A percentile compares a stretch with the other conserved stretches of the same genome.
Evolutionary conservation across 139 green algal species (phyloP).

Genomic region (Haematococcus lacustris): DNA sequence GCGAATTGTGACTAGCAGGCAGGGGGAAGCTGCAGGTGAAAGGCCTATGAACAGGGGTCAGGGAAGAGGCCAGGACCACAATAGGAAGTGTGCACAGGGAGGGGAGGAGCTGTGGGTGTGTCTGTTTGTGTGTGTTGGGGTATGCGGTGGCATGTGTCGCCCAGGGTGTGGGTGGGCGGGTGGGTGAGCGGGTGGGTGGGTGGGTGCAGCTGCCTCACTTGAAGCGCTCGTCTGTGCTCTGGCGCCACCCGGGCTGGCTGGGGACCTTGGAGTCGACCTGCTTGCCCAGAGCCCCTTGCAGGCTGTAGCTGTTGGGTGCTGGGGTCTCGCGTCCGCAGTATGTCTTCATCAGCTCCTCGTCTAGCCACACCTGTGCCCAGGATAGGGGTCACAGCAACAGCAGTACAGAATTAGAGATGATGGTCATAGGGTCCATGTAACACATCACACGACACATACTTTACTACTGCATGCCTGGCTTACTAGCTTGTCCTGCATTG

Average conservation of each 20-base stretch:
- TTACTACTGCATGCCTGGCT: too few relatives aligned
- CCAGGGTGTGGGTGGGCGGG: not conserved
- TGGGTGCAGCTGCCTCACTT: constrained; percentile 1
- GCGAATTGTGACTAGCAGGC: too few relatives aligned
- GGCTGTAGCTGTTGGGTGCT: constrained; percentile 39
- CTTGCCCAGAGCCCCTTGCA: constrained; percentile 28
- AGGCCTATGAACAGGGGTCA: too few relatives aligned
- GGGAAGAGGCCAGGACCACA: too few relatives aligned
- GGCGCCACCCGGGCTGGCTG: constrained; percentile 18
- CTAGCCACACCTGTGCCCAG: constrained; percentile 48
- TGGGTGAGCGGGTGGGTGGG: not conserved
- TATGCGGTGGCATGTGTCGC: not conserved
- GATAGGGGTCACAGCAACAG: too few relatives aligned
- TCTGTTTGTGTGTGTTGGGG: constrained; percentile 4
- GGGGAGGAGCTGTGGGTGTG: constrained; percentile 8
- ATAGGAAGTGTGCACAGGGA: too few relatives aligned
- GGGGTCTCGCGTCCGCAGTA: constrained; percentile 29
- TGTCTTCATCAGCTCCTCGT: constrained; percentile 56
- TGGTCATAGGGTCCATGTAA: too few relatives aligned
- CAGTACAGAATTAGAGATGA: too few relatives aligned
- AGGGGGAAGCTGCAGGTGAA: too few relatives aligned
- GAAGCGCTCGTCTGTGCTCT: constrained; percentile 34
- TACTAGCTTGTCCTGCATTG: too few relatives aligned
- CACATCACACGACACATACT: too few relatives aligned
- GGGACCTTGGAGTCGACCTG: constrained; percentile 34